Evolutionary conservation across 2,329 filamentous ascomycete species (phyloP).

Genomic region (Ceratocystis papillata): DNA sequence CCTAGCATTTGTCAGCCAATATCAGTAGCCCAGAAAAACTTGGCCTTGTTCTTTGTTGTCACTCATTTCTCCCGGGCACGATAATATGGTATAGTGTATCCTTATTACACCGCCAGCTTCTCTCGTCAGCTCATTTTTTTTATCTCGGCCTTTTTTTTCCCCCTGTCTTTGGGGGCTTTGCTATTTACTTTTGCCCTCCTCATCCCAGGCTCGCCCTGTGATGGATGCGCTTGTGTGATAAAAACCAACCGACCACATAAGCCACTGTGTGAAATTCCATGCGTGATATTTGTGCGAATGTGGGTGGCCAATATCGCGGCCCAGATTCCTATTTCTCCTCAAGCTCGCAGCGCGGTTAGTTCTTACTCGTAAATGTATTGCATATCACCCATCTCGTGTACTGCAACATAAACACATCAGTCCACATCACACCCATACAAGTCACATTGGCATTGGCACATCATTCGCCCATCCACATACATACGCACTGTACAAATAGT

Average conservation of each 20-base stretch:
- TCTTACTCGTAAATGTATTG: background rate
- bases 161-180: background rate
- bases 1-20: background rate
- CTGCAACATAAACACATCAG: background rate
- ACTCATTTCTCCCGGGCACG: background rate
- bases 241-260: background rate
- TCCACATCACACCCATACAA: background rate
- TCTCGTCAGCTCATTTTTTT: background rate
- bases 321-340: background rate
- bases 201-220: background rate
- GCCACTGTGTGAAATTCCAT: background rate
- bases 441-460: background rate
- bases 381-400: background rate
- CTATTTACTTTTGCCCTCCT: background rate
- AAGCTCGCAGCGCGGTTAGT: background rate
- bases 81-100: background rate
- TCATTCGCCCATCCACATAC: background rate
- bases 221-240: background rate
- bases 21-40: background rate
- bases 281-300: background rate
- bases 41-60: background rate
- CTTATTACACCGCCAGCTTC: background rate
- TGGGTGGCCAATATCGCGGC: no score
- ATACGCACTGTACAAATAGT: no score
- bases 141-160: background rate